Evolutionary conservation across 2,329 filamentous ascomycete genomes (phyloP).

Genomic region (Parastagonospora avenae): DNA sequence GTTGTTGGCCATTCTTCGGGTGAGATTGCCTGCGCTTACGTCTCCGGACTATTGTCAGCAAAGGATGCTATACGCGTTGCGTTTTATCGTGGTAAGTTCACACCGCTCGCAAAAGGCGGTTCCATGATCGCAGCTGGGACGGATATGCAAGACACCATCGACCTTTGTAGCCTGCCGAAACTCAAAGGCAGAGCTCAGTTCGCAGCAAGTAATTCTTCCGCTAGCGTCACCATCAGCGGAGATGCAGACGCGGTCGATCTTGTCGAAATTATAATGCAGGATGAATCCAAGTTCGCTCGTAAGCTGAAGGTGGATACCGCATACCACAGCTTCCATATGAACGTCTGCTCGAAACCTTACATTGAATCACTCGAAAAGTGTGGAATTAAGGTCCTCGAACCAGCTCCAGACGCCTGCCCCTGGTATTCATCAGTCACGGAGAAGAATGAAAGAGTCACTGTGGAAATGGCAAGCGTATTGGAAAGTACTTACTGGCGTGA

Average conservation of each 20-base stretch:
- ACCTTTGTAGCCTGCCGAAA: not conserved
- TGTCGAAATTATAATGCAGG: constrained; percentile 37
- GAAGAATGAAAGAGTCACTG: no score
- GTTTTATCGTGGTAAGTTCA: constrained; percentile 24
- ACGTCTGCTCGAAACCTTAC: not conserved
- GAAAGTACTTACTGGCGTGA: constrained; percentile 51
- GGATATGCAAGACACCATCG: not conserved
- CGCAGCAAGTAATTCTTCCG: constrained; percentile 21
- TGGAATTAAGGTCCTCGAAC: constrained; percentile 6
- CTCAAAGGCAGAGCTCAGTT: not conserved
- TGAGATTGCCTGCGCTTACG: constrained; percentile 49
- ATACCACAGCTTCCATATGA: constrained; percentile 45
- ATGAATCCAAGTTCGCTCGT: constrained; percentile 46
- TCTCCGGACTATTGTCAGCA: constrained; percentile 26
- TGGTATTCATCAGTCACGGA: no score
- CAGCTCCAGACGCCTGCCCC: no score
- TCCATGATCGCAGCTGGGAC: constrained; percentile 13
- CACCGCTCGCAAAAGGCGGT: constrained; percentile 3
- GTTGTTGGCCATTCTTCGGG: constrained; percentile 51
- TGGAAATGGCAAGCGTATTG: no score
- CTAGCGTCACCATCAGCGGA: constrained; percentile 51
- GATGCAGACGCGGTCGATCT: constrained; percentile 45
- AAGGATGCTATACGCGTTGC: constrained; percentile 24
- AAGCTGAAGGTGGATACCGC: constrained; percentile 50
- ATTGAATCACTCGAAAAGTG: not conserved